A percentile compares a stretch with the other conserved stretches of the same genome.
phyloP scores from a whole-genome alignment of 495 filamentous ascomycete genomes.

The Tuber umbilicatum region DNA sequence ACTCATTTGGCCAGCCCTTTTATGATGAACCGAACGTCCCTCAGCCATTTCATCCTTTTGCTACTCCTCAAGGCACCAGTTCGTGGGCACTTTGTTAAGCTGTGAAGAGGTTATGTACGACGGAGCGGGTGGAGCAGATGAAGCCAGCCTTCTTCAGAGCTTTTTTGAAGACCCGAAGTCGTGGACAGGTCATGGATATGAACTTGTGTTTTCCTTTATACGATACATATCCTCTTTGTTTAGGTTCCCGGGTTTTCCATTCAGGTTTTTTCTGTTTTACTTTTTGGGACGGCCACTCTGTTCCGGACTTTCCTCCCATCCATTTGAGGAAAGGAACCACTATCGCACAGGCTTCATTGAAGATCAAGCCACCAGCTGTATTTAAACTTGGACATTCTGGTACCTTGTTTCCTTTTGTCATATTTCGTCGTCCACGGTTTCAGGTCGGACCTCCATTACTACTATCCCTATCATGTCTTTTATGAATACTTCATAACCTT shows the following conservation, averaged over 20 bases:
- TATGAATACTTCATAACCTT: constrained; percentile 6
- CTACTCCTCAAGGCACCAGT: background rate
- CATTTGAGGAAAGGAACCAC: background rate
- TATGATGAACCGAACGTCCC: background rate
- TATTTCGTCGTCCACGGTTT: background rate
- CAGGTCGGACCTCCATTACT: background rate
- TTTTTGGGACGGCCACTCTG: background rate
- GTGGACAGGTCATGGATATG: constrained; percentile 3
- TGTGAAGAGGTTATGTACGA: background rate
- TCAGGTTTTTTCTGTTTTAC: constrained; percentile 4
- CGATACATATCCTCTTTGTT: constrained; percentile 3
- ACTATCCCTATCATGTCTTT: background rate
- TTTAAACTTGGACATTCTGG: constrained; percentile 2
- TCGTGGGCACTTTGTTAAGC: background rate
- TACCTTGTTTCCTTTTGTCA: background rate
- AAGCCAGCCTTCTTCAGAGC: background rate
- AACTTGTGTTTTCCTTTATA: constrained; percentile 4
- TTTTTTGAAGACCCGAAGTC: background rate
- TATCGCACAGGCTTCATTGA: background rate
- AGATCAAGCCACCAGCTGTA: background rate
- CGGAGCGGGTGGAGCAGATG: background rate
- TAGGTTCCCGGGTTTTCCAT: constrained; percentile 1
- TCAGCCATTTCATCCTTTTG: background rate
- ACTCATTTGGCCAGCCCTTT: background rate
- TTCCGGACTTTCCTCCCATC: constrained; percentile 1